Conservation (phyloP, 1,284 basidiomycete species). For the Austroboletus novae-zelandiae region DNA sequence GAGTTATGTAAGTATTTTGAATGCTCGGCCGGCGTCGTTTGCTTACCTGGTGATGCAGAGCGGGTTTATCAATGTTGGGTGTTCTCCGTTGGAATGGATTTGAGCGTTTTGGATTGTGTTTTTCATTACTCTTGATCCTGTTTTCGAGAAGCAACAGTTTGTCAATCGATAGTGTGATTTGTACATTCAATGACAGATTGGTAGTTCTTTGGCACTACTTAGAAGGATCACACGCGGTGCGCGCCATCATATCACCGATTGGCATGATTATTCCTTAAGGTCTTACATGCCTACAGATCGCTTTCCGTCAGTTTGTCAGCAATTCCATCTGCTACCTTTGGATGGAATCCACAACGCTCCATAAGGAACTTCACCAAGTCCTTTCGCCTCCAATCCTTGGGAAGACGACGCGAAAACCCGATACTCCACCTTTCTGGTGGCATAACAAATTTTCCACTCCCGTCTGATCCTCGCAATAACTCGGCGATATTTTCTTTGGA, state of each 20-base stretch:
- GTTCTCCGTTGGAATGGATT: slow-evolving; percentile 24
- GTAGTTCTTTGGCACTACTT: no score
- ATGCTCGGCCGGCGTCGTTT: neutral
- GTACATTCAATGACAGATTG: no score
- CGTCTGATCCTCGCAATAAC: slow-evolving; percentile 14
- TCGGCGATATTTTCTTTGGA: slow-evolving; percentile 18
- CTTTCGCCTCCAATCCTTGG: slow-evolving; percentile 24
- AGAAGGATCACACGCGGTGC: no score
- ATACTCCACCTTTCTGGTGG: slow-evolving; percentile 28
- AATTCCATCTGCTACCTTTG: slow-evolving; percentile 19
- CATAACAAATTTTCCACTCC: slow-evolving; percentile 24
- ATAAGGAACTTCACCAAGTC: slow-evolving; percentile 24
- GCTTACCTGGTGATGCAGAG: slow-evolving; percentile 4
- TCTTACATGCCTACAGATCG: neutral
- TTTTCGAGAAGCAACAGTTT: no score
- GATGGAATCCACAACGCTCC: slow-evolving; percentile 29
- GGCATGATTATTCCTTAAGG: no score
- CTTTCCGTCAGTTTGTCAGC: slow-evolving; percentile 11
- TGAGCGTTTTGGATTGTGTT: neutral
- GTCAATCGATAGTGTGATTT: no score
- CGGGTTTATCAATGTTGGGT: slow-evolving; percentile 22
- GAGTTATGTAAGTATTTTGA: slow-evolving; percentile 15
- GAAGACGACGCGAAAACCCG: slow-evolving; percentile 23
- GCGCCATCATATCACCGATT: no score
- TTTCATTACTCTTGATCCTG: no score